Base-by-base conservation (phyloP, 2,329 filamentous ascomycete genomes). In the Paecilomyces dactylethromorphus region DNA sequence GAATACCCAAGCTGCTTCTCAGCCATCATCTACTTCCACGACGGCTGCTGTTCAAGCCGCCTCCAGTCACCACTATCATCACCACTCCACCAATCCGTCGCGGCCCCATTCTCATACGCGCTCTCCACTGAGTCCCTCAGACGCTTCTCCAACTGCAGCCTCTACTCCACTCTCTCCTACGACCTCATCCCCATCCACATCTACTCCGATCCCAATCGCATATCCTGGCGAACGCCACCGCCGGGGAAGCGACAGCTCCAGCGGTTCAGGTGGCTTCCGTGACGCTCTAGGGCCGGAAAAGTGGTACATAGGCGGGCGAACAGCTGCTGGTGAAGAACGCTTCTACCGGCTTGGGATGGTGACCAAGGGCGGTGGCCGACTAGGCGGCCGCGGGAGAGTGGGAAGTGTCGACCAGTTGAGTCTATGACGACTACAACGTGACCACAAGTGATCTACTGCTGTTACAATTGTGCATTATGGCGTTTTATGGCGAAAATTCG, bases 271-370 rank as follows among this genome's bases (percentile, higher is more conserved):
- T 13, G 79, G 78, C 1, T 81, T 80, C 58, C 70, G 77, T 7
- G 79, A 81, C 65, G 74, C 76, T 0, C 60, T 79, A 10, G 77
- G 78, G 0, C 70, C 74, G 1, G 78, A 81, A 67, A 81, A 80
- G 63, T 81, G 79, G 79, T 81, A 80, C 66, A 78, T 81, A 26
- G 79, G 79, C 3, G 79, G 79, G 3, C 69, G 76, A 35, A 80
- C 76, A 22, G 72, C 76, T 11, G 71, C 66, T 15, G 79, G 79
- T 0, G 79, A 81, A 65, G 79, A 81, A 61, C 72, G 76, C 54
- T 79, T 80, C 58, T 80, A 81, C 58, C 71, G 75, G 8, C 62
- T 81, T 6, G 78, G 79, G 3, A 75, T 80, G 73, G 78, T 80
- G 22, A 78, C 76, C 4, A 78, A 74, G 59, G 74, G 73, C 6